Evolutionary conservation across 225 moss, liverwort and hornwort species (phyloP), one percentile per base, ranked within the genome.

Genomic region (Polytrichum commune): DNA sequence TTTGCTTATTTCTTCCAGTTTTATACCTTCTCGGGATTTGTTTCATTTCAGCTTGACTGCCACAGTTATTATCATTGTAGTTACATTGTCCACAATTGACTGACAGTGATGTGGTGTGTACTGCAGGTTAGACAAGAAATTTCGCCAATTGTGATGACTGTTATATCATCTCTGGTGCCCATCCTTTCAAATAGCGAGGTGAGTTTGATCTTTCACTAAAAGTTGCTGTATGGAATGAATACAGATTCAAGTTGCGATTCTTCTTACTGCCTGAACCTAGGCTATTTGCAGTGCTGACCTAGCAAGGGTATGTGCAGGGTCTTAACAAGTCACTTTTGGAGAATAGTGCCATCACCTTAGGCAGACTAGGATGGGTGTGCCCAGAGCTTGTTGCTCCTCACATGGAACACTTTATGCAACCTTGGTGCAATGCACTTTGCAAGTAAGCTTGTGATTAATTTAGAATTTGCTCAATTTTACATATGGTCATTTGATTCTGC

Each of bases 331-430:
- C 93, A 61, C 82, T 93, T 66, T 62, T 93, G 85, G 93, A 93
- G 80, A 93, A 93, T 79, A 91, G 93, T 69, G 93, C 93, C 68
- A 93, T 93, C 70, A 93, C 91, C 65, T 77, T 93, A 77, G 93
- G 93, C 72, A 91, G 93, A 82, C 87, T 93, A 62, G 93, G 93
- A 73, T 93, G 93, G 93, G 93, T 93, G 78, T 93, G 89, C 81
- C 93, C 93, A 72, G 90, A 93, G 80, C 87, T 93, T 53, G 93
- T 93, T 62, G 90, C 93, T 87, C 93, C 93, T 23, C 90, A 89
- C 63, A 91, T 91, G 90, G 93, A 91, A 75, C 91, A 91, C 78
- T 93, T 93, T 74, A 91, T 93, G 84, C 81, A 87, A 70, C 86
- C 90, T 67, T 93, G 93, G 93, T 93, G 91, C 80, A 83, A 73